Evolutionary conservation across 73 alveolate species (phyloP).

Genomic region (Paramecium octaurelia): DNA sequence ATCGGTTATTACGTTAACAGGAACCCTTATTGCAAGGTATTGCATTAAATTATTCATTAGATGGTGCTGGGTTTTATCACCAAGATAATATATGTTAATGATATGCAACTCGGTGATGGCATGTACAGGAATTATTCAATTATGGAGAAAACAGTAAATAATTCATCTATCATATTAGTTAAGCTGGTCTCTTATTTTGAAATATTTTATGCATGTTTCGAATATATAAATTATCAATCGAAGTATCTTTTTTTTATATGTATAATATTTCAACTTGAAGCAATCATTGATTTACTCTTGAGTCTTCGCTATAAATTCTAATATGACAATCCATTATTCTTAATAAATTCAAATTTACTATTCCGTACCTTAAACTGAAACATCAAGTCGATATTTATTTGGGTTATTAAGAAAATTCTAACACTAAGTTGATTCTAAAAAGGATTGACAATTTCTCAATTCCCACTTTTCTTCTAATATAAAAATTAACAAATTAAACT

Average conservation of each 20-base stretch:
- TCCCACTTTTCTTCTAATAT: background rate
- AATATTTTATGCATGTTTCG: background rate
- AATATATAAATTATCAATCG: background rate
- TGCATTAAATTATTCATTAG: background rate
- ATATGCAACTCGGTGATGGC: conserved; percentile 1
- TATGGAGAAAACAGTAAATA: conserved; percentile 26
- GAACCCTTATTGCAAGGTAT: background rate
- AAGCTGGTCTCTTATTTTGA: conserved; percentile 28
- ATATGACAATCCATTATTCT: background rate
- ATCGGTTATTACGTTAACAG: background rate
- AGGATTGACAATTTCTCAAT: background rate
- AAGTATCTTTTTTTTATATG: background rate
- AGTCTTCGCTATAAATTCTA: background rate
- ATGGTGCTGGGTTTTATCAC: conserved; percentile 39
- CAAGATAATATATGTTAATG: background rate
- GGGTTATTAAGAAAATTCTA: background rate
- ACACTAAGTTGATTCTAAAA: background rate
- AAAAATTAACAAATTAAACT: too few species aligned
- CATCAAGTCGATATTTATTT: background rate
- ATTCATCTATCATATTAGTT: background rate
- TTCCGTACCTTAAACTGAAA: background rate
- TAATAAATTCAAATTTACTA: background rate
- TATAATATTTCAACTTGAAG: background rate
- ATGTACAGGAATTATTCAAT: background rate
- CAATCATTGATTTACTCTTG: background rate